These are phyloP conservation scores for Quercus dentata DNA, from an alignment of 306 rosid genomes.

Conservation along the genomic window DNA sequence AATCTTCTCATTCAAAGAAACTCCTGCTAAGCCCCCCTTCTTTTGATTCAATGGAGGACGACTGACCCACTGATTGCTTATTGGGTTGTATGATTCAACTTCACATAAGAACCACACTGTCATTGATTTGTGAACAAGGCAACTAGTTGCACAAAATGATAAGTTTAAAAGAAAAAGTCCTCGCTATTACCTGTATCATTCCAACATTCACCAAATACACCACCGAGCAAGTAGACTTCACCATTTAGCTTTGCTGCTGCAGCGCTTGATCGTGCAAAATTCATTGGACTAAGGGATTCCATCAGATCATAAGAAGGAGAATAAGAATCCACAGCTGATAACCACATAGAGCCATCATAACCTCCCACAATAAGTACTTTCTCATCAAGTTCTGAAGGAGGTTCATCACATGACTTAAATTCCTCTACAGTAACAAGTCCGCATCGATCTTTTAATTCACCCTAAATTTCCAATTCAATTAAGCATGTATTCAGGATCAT, in stretches of 20 bases:
- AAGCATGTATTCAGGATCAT: neutral
- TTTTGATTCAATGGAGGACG: slow-evolving; percentile 35
- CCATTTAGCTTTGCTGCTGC: slow-evolving; percentile 31
- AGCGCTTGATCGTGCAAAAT: slow-evolving; percentile 20
- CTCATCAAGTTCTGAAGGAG: slow-evolving; percentile 16
- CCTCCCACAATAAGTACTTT: slow-evolving; percentile 45
- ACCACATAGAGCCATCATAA: slow-evolving; percentile 30
- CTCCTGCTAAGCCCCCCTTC: slow-evolving; percentile 40
- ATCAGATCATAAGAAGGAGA: slow-evolving; percentile 24
- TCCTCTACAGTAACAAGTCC: neutral
- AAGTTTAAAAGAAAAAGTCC: neutral
- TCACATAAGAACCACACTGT: slow-evolving; percentile 1
- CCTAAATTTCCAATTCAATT: slow-evolving; percentile 27
- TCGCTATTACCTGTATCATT: slow-evolving; percentile 34
- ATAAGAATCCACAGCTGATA: slow-evolving; percentile 30
- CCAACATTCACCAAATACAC: slow-evolving; percentile 26
- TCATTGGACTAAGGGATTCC: slow-evolving; percentile 39
- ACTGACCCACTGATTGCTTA: slow-evolving; percentile 28
- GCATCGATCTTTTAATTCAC: slow-evolving; percentile 27
- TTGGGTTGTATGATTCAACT: slow-evolving; percentile 46
- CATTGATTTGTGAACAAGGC: neutral
- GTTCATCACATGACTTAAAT: neutral
- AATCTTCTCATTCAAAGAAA: slow-evolving; percentile 35
- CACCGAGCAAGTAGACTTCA: slow-evolving; percentile 41
- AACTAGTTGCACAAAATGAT: neutral